Percentiles rank a stretch among this genome's conserved stretches.
These are phyloP conservation scores for Aristolochia californica DNA, from an alignment of 164 flowering plant species.

Conservation along the genomic window DNA sequence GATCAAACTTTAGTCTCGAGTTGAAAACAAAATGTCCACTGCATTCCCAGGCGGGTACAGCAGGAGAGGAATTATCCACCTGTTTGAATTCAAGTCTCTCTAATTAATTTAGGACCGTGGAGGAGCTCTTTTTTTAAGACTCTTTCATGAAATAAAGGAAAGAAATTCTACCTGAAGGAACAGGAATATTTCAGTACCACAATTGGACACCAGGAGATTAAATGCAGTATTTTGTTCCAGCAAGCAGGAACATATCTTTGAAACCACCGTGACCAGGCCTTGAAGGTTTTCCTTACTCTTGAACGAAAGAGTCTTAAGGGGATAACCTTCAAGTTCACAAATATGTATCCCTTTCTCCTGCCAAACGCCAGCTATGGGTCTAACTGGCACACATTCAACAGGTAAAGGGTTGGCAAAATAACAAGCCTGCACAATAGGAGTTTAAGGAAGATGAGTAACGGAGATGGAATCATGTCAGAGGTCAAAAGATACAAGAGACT, in stretches of 20 bases:
- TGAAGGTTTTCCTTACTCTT: slow-evolving; percentile 7
- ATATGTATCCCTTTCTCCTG: slow-evolving; percentile 9
- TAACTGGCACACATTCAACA: slow-evolving; percentile 18
- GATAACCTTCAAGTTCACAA: slow-evolving; percentile 14
- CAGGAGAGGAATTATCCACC: slow-evolving; percentile 2
- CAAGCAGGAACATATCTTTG: slow-evolving; percentile 16
- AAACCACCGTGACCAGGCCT: slow-evolving; percentile 10
- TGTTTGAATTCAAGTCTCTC: background rate
- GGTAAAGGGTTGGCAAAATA: slow-evolving; percentile 25
- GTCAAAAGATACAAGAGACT: background rate
- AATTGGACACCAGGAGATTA: slow-evolving; percentile 19
- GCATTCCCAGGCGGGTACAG: slow-evolving; percentile 27
- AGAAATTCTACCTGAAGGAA: slow-evolving; percentile 22
- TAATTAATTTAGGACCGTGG: background rate
- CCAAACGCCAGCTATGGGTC: slow-evolving; percentile 9
- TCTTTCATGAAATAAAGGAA: background rate
- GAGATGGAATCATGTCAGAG: background rate
- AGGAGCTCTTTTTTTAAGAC: too few relatives aligned
- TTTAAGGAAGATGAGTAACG: background rate
- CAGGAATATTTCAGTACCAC: slow-evolving; percentile 20
- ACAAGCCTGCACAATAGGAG: slow-evolving; percentile 16
- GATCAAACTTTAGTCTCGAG: slow-evolving; percentile 12
- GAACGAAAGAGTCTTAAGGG: slow-evolving; percentile 17
- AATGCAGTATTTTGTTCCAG: slow-evolving; percentile 10
- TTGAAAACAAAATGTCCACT: slow-evolving; percentile 24